Percentiles rank a stretch among this genome's conserved stretches.
These are phyloP conservation scores for Filosporella fistucella DNA, from an alignment of 495 filamentous ascomycete species.

Conservation along the genomic window DNA sequence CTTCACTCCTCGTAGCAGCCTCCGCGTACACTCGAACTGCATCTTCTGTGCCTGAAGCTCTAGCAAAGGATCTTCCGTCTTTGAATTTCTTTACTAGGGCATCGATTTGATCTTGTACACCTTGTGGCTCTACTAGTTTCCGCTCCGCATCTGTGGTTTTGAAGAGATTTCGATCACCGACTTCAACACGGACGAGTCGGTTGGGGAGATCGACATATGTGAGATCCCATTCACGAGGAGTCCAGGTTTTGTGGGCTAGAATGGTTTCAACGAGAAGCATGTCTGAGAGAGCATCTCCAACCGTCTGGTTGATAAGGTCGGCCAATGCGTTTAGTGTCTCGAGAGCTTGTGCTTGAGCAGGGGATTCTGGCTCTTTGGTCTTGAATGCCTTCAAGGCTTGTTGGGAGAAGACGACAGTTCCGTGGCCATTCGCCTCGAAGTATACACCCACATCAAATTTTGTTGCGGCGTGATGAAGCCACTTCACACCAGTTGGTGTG, in stretches of 20 bases:
- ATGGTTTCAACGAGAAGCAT: slow-evolving; percentile 95
- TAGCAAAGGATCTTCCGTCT: slow-evolving; percentile 83
- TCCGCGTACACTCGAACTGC: slow-evolving; percentile 97
- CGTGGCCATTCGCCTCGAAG: slow-evolving; percentile 98
- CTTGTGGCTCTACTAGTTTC: slow-evolving; percentile 70
- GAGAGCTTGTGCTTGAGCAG: slow-evolving; percentile 81
- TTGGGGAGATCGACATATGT: slow-evolving; percentile 97
- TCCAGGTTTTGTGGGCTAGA: slow-evolving; percentile 92
- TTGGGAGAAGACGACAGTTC: slow-evolving; percentile 90
- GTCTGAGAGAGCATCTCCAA: slow-evolving; percentile 93
- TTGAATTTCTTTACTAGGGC: slow-evolving; percentile 83
- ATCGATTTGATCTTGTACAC: slow-evolving; percentile 82
- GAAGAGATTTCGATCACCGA: slow-evolving; percentile 82
- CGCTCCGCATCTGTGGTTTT: slow-evolving; percentile 88
- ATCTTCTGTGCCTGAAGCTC: slow-evolving; percentile 93
- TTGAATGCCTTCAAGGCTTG: slow-evolving; percentile 72
- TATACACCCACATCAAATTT: slow-evolving; percentile 94
- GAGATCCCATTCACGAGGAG: slow-evolving; percentile 81
- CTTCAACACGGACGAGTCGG: slow-evolving; percentile 86
- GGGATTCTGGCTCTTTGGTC: slow-evolving; percentile 77
- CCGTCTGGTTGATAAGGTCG: slow-evolving; percentile 94
- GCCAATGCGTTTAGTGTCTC: slow-evolving; percentile 75
- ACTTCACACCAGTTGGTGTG: slow-evolving; percentile 94
- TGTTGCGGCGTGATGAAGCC: slow-evolving; percentile 90
- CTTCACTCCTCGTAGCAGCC: slow-evolving; percentile 77